A percentile compares a stretch with the other conserved stretches of the same genome.
Conservation (phyloP, 2,329 filamentous ascomycete species). For the Penicillium sp. region DNA sequence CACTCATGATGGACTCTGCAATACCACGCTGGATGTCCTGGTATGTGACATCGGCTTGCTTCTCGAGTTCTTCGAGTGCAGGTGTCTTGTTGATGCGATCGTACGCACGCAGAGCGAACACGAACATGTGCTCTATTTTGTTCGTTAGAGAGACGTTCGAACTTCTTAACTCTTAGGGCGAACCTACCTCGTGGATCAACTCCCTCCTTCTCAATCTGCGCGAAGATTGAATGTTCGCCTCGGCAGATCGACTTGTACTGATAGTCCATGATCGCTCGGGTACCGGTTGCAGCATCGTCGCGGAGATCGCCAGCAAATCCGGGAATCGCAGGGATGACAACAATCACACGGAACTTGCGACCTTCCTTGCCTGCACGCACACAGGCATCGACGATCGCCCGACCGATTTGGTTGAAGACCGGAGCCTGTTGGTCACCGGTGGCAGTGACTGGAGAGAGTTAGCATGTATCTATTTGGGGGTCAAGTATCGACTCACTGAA, state of each 20-base stretch:
- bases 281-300: conserved; percentile 79
- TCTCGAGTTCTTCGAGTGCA: conserved; percentile 71
- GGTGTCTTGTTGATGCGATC: conserved; percentile 86
- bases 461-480: conserved; percentile 15
- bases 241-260: conserved; percentile 96
- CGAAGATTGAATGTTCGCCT: conserved; percentile 88
- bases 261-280: conserved; percentile 95
- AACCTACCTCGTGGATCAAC: conserved; percentile 64
- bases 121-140: conserved; percentile 72
- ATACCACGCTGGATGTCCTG: conserved; percentile 84
- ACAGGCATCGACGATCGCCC: conserved; percentile 86
- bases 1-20: conserved; percentile 83
- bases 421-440: conserved; percentile 86
- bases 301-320: conserved; percentile 92
- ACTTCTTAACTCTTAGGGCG: neutral
- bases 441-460: conserved; percentile 63
- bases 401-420: conserved; percentile 83
- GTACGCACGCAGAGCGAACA: conserved; percentile 92
- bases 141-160: neutral
- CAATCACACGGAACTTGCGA: conserved; percentile 86
- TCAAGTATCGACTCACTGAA: conserved; percentile 63
- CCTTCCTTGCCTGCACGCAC: conserved; percentile 77
- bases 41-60: conserved; percentile 80
- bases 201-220: conserved; percentile 70
- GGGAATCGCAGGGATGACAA: conserved; percentile 86